Conservation (phyloP, 2,329 filamentous ascomycete species). For the Leptographium radiaticola region DNA sequence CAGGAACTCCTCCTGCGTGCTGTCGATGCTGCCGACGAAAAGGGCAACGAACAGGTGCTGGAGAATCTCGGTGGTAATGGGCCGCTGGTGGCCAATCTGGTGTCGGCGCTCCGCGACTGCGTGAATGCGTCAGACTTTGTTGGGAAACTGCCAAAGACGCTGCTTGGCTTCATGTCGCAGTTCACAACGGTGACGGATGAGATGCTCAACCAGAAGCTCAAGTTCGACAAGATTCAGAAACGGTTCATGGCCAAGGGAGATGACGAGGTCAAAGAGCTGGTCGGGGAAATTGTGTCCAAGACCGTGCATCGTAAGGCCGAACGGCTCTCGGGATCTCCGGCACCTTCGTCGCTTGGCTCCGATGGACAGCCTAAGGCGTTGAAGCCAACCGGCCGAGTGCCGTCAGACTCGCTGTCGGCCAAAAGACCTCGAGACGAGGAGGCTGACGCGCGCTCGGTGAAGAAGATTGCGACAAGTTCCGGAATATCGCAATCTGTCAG, state of each 20-base stretch:
- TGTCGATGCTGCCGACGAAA: constrained; percentile 38
- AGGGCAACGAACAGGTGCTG: constrained; percentile 41
- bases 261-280: constrained; percentile 47
- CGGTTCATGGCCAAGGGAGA: constrained; percentile 53
- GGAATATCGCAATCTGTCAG: constrained; percentile 11
- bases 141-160: constrained; percentile 38
- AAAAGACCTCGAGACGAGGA: constrained; percentile 29
- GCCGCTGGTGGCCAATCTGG: constrained; percentile 41
- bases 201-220: constrained; percentile 46
- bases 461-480: constrained; percentile 24
- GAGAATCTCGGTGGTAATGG: constrained; percentile 45
- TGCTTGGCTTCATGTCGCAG: constrained; percentile 47
- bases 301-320: constrained; percentile 25
- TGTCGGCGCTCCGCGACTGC: constrained; percentile 40
- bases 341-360: not conserved
- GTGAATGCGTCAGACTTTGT: constrained; percentile 39
- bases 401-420: constrained; percentile 12
- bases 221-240: constrained; percentile 51
- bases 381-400: constrained; percentile 9
- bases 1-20: constrained; percentile 36
- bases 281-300: constrained; percentile 33
- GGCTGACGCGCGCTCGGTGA: constrained; percentile 20
- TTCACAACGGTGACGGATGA: constrained; percentile 50
- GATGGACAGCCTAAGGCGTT: not conserved
- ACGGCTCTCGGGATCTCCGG: not conserved